Evolutionary conservation across 345 rosid genomes (phyloP), one percentile per base, ranked within the genome.

Genomic region (Populus tremula): DNA sequence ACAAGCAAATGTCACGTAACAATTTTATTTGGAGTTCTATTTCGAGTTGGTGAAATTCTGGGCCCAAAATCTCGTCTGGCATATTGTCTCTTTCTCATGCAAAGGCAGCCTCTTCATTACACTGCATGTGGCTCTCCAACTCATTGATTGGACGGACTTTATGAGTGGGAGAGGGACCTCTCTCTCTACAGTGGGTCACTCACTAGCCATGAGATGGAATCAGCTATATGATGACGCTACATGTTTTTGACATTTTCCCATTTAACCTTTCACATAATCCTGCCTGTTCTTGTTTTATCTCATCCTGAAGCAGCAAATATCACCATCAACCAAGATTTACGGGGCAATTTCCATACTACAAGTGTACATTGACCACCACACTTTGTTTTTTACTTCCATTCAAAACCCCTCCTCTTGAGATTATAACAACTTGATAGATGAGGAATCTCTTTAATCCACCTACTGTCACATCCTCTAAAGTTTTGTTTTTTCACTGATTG

Each of bases 61-160:
- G 35, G 69, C 45, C 69, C 69, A 35, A 35, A 8, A 53, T 33
- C 69, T 66, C 69, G 17, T 35, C 23, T 20, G 36, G n/a, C n/a
- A 35, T 5, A 5, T 35, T 53, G 69, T 66, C n/a, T 66, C 69
- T 66, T 66, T 66, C n/a, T 66, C n/a, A 2, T 35, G 69, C 11
- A 35, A 66, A 41, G 69, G 45, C 18, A 20, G 18, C 8, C 59
- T 20, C 43, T 35, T 38, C 39, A 66, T 66, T 5, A 66, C 23
- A 8, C 5, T 23, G 50, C 67, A 72, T 72, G 67, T 38, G 76
- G n/a, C 49, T 59, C 67, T 59, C 20, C 76, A 36, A 23, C 67
- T 59, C 53, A 72, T 38, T 39, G 67, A 72, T 59, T 33, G 33
- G 76, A 56, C 76, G 17, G 65, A 4, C 63, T 10, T 50, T 21